A percentile compares a stretch with the other conserved stretches of the same genome.
Conservation (phyloP, 192 early-diverging fungal species). For the Entomortierella lignicola region DNA sequence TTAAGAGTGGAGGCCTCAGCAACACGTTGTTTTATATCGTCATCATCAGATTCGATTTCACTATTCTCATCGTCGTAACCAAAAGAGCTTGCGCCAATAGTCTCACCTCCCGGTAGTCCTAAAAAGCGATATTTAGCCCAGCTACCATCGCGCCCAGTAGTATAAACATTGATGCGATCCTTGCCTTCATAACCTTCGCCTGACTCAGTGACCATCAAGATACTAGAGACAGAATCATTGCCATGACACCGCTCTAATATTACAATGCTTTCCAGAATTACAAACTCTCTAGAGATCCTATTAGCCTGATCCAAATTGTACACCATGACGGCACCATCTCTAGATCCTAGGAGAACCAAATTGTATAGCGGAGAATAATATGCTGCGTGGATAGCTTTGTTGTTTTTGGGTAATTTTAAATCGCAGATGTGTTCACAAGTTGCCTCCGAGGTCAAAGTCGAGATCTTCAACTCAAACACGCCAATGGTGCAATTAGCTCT, state of each 20-base stretch:
- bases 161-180: constrained; percentile 62
- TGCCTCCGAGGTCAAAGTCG: not conserved
- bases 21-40: constrained; percentile 4
- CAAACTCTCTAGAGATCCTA: not conserved
- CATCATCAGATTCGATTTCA: constrained; percentile 6
- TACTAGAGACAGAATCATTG: constrained; percentile 43
- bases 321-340: constrained; percentile 33
- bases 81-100: constrained; percentile 1
- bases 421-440: constrained; percentile 31
- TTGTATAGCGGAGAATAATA: constrained; percentile 40
- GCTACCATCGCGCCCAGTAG: constrained; percentile 75
- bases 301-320: constrained; percentile 16
- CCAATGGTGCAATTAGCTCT: constrained; percentile 49
- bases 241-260: constrained; percentile 41
- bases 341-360: constrained; percentile 35
- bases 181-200: constrained; percentile 33
- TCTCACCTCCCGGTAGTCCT: constrained; percentile 34
- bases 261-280: constrained; percentile 17
- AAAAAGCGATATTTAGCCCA: constrained; percentile 64
- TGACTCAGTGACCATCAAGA: constrained; percentile 43
- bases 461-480: constrained; percentile 24
- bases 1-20: not conserved
- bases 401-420: constrained; percentile 40
- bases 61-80: constrained; percentile 8
- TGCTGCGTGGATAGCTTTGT: constrained; percentile 50